phyloP scores from a whole-genome alignment of 345 rosid genomes.

The Lumnitzera racemosa region DNA sequence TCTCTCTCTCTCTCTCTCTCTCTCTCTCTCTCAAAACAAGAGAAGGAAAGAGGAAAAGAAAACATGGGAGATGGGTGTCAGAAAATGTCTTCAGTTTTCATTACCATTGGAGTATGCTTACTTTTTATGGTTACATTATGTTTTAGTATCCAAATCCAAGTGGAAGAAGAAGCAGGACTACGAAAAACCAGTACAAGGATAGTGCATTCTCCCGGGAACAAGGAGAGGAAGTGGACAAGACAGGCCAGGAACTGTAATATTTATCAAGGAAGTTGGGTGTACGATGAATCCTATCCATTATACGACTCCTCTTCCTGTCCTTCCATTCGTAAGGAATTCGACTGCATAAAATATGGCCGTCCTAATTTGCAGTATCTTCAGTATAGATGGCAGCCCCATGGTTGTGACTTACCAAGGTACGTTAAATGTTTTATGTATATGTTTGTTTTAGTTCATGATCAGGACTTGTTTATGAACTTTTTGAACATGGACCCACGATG shows the following conservation, averaged over 20 bases:
- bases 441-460: not conserved
- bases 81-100: not conserved
- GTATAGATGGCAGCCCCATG: conserved; percentile 72
- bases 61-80: conserved; percentile 1
- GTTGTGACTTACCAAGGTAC: conserved; percentile 67
- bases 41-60: not conserved
- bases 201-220: not conserved
- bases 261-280: conserved; percentile 69
- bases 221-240: not conserved
- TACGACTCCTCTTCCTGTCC: conserved; percentile 65
- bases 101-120: no score
- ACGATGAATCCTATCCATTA: conserved; percentile 59
- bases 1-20: not conserved
- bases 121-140: not conserved
- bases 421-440: not conserved
- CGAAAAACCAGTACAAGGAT: not conserved
- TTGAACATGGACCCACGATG: no score
- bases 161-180: not conserved
- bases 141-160: not conserved
- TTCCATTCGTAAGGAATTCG: conserved; percentile 64
- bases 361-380: conserved; percentile 61
- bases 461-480: no score
- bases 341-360: conserved; percentile 78
- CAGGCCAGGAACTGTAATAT: conserved; percentile 27
- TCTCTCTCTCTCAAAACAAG: not conserved